Conservation (phyloP, 495 filamentous ascomycete genomes). For the Penicillium verhagenii region DNA sequence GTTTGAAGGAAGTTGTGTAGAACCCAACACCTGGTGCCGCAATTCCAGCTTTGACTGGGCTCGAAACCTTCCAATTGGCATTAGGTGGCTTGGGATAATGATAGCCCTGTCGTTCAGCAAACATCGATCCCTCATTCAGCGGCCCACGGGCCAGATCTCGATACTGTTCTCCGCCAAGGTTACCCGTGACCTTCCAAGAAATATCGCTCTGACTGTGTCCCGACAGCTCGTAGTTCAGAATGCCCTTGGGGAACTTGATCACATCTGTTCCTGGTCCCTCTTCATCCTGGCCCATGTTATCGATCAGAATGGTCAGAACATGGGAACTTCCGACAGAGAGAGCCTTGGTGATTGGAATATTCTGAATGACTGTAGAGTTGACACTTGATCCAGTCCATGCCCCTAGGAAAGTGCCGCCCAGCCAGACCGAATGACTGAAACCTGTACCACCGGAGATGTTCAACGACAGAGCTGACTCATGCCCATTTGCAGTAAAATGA, state of each 20-base stretch:
- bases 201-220: background rate
- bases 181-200: background rate
- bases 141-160: slow-evolving; percentile 30
- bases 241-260: slow-evolving; percentile 67
- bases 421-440: slow-evolving; percentile 53
- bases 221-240: slow-evolving; percentile 48
- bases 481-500: slow-evolving; percentile 60
- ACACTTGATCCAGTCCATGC: slow-evolving; percentile 48
- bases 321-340: slow-evolving; percentile 52
- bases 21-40: slow-evolving; percentile 53
- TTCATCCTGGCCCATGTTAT: slow-evolving; percentile 66
- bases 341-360: slow-evolving; percentile 19
- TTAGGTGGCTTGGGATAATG: slow-evolving; percentile 57
- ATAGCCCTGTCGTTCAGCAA: slow-evolving; percentile 62
- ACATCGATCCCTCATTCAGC: slow-evolving; percentile 68
- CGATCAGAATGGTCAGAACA: slow-evolving; percentile 62
- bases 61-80: slow-evolving; percentile 32
- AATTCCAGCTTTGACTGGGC: slow-evolving; percentile 47
- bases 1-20: slow-evolving; percentile 53
- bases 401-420: slow-evolving; percentile 50
- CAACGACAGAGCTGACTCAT: slow-evolving; percentile 52
- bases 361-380: slow-evolving; percentile 10
- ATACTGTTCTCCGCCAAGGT: slow-evolving; percentile 6
- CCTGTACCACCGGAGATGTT: slow-evolving; percentile 57
- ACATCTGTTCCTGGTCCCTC: slow-evolving; percentile 53